Evolutionary conservation across 345 rosid genomes (phyloP).

Genomic region (Dovyalis caffra): DNA sequence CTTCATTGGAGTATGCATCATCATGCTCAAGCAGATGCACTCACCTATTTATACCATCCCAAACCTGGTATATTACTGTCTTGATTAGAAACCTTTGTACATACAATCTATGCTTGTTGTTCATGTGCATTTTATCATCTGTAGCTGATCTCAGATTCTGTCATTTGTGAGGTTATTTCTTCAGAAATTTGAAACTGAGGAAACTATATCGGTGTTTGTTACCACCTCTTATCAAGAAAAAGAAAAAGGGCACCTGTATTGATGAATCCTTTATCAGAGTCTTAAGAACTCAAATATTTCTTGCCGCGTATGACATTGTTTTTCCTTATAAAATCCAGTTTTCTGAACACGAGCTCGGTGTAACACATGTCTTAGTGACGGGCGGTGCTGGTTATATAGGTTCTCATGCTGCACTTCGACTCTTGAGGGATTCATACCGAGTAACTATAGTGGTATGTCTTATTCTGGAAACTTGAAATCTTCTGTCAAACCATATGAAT

Average conservation of each 20-base stretch:
- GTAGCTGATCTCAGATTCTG: too few relatives aligned
- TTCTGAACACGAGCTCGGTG: constrained; percentile 9
- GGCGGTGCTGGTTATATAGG: constrained; percentile 30
- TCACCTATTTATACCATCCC: background rate
- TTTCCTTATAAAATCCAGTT: constrained; percentile 6
- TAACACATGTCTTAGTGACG: constrained; percentile 14
- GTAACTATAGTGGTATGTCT: constrained; percentile 23
- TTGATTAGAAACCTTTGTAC: background rate
- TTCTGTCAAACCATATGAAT: background rate
- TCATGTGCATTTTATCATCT: background rate
- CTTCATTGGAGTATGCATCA: constrained; percentile 2
- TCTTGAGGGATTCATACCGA: constrained; percentile 13
- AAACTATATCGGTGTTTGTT: background rate
- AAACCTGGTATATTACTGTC: background rate
- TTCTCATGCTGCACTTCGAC: constrained; percentile 23
- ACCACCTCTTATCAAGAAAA: too few relatives aligned
- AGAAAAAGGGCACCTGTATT: background rate
- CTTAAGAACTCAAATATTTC: background rate
- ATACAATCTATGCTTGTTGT: background rate
- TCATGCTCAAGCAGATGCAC: background rate
- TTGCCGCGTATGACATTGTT: background rate
- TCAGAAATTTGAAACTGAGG: background rate
- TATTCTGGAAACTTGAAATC: background rate
- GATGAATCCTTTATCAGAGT: background rate
- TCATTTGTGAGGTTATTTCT: too few relatives aligned